phyloP scores from a whole-genome alignment of 352 stramenopile genomes.

The Phytophthora litchii region DNA sequence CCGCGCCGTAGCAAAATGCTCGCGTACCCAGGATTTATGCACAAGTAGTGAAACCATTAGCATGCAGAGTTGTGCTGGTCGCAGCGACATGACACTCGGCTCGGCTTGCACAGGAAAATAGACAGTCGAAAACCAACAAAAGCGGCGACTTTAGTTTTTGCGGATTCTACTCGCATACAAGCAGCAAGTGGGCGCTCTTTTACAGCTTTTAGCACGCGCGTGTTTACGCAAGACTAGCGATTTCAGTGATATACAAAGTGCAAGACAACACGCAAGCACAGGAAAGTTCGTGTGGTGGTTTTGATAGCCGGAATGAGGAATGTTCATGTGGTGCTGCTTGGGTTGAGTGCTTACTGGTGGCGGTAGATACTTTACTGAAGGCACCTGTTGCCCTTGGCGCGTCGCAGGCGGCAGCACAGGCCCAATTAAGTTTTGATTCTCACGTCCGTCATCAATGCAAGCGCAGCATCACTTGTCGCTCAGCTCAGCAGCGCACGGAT shows the following conservation, averaged over 20 bases:
- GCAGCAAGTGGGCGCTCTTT: neutral
- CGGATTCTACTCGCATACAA: conserved; percentile 15
- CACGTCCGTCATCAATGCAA: conserved; percentile 21
- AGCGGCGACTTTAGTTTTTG: conserved; percentile 2
- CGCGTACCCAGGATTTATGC: conserved; percentile 16
- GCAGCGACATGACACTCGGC: conserved; percentile 26
- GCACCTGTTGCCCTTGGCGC: conserved; percentile 14
- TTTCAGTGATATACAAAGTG: conserved; percentile 27
- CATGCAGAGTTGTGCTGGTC: conserved; percentile 39
- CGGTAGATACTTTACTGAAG: conserved; percentile 13
- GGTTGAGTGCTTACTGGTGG: conserved; percentile 3
- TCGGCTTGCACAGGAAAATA: conserved; percentile 12
- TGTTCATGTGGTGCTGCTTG: conserved; percentile 27
- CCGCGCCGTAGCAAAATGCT: conserved; percentile 12
- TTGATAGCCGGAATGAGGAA: conserved; percentile 21
- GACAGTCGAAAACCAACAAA: conserved; percentile 23
- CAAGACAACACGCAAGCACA: conserved; percentile 8
- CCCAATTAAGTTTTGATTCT: conserved; percentile 23
- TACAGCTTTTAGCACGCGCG: conserved; percentile 6
- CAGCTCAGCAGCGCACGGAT: conserved; percentile 61
- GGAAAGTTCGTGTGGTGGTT: conserved; percentile 27
- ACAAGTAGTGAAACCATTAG: conserved; percentile 23
- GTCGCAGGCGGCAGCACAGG: conserved; percentile 13
- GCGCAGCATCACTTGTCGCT: conserved; percentile 15
- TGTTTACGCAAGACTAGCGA: conserved; percentile 23